Base-by-base conservation (phyloP, 2,329 filamentous ascomycete species). In the Hysterium pulicare region DNA sequence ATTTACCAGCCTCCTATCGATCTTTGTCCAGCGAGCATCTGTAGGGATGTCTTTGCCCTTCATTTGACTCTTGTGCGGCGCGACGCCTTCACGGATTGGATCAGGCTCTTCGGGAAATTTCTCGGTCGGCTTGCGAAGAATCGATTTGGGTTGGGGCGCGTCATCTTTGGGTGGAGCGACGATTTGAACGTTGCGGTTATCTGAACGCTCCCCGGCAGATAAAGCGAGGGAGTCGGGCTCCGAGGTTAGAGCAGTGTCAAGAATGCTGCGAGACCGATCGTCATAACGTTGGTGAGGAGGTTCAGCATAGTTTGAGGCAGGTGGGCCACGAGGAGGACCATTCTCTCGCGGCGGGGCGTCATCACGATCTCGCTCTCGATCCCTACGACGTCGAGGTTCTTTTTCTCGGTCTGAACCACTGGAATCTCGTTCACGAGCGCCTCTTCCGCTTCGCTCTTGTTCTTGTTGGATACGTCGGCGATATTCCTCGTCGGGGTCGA, bases 11-110 rank as follows among this genome's bases (percentile, higher is more conserved):
- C 85, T 83, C 43, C 90, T 82, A 61, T 86, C 87, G 60, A 97
- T 90, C 71, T 93, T 95, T 35, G 90, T 96, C 90, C 90, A 96
- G 41, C 89, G 81, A 24, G 90, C 90, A 44, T 86, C 87, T 0
- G 83, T 70, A 4, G 73, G 73, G 23, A 89, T 87, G 30, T 87
- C 84, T 48, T 84, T 82, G 42, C 64, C 66, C 61, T 82, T 83
- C 65, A 85, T 83, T 37, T 87, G 83, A 61, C 95, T 89, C 69
- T 95, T 95, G 60, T 95, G 80, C n/a, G 90, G 90, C 2, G 90
- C 90, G 5, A 95, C 91, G 13, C 90, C 91, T 64, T 96, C 91
- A 16, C 90, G 81, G 26, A 94, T 77, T 0, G 88, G 85, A 51
- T 90, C 84, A 1, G 82, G 80, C 48, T 95, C 86, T 59, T 96